Evolutionary conservation across 208 protist genomes (phyloP).

Genomic region (Acanthamoeba healyi): DNA sequence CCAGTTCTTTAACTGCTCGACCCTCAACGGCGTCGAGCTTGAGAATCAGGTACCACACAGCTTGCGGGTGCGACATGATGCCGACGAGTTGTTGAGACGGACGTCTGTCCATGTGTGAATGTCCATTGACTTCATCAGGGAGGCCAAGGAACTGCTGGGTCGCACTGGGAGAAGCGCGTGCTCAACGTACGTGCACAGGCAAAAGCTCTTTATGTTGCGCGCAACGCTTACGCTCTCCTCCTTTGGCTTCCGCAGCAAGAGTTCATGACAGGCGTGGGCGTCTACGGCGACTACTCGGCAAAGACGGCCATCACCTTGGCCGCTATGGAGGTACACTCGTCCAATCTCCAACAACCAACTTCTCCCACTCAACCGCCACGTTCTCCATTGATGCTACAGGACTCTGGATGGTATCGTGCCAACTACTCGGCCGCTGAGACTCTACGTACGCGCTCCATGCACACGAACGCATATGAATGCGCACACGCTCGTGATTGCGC

Average conservation of each 20-base stretch:
- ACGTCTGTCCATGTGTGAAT: neutral
- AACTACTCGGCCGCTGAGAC: conserved; percentile 51
- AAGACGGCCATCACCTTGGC: conserved; percentile 43
- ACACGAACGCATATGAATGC: neutral
- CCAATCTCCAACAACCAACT: too few species aligned
- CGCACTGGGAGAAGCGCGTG: conserved; percentile 64
- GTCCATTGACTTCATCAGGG: too few species aligned
- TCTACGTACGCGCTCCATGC: neutral
- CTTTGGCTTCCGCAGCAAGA: neutral
- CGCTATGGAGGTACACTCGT: neutral
- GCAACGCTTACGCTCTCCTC: neutral
- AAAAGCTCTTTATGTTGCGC: neutral
- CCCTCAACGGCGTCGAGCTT: conserved; percentile 32
- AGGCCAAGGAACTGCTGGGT: conserved; percentile 19
- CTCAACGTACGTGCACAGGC: neutral
- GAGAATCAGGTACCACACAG: conserved; percentile 20
- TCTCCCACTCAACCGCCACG: neutral
- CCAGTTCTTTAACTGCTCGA: neutral
- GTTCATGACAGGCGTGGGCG: conserved; percentile 56
- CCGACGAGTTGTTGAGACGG: neutral
- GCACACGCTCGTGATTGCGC: too few species aligned
- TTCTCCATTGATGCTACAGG: neutral
- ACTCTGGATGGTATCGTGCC: conserved; percentile 44
- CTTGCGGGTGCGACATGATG: neutral
- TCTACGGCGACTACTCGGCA: neutral